Base-by-base conservation (phyloP, 768 basidiomycete genomes). In the Mycena rosella region DNA sequence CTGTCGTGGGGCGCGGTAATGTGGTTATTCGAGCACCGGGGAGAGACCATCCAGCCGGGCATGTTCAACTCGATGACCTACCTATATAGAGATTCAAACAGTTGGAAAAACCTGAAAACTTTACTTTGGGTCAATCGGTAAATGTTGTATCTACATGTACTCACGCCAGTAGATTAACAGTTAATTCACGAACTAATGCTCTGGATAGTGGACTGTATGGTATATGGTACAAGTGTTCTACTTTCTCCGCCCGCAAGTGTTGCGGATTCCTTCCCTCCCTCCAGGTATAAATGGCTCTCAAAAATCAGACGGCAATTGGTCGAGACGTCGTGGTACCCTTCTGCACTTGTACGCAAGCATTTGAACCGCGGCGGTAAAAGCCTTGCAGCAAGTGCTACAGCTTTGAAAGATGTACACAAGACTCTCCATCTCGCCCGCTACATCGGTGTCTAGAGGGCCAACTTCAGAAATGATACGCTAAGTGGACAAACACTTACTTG, bases 61-160 rank as follows among this genome's bases (percentile, higher is more conserved):
- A 95, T 98, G 95, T 96, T 95, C 83, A 94, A 89, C 81, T 94
- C 93, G 20, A 98, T 98, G 96, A 88, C 86, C 63, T 99, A 99
- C 79, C 85, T 99, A 42, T 99, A 99, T 81, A 89, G 90, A 42
- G 96, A 99, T 78, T 96, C 95, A 22, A 94, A 99, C 67, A 80
- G 82, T 47, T 99, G 96, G 96, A 87, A 84, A 54, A 84, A 88
- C 74, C 80, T 98, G 48, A 89, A 85, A 80, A 98, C 95, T 55
- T 80, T 99, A 55, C 79, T 98, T 57, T 98, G 96, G 96, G 92
- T 95, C 74, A 97, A 98, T 13, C 27, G 24, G n/a, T 64, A 51
- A 15, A 38, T 7, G 48, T 13, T 7, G 29, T 5, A 38, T 42
- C 11, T 26, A 51, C 49, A 59, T 47, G 32, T 26, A 52, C 20